Evolutionary conservation across 1,284 basidiomycete species (phyloP), one percentile per base, ranked within the genome.

Genomic region (Ceratobasidium sp.): DNA sequence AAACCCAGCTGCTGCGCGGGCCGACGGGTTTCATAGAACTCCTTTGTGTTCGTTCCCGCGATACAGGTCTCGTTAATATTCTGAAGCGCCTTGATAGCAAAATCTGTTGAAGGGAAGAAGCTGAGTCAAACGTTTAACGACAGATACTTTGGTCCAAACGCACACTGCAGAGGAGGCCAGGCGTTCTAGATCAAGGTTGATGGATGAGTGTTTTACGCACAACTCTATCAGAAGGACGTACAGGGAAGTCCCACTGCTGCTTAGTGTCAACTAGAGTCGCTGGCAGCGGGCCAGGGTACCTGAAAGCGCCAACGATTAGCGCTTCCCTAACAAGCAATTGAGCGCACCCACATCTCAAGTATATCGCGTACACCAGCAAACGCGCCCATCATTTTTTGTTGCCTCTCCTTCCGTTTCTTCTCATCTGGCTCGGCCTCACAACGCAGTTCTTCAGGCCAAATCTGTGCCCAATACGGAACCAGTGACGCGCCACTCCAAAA

Each of bases 281-380:
- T 0, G 90, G 95, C 84, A 89, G 88, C 0, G 93, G 93, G 26
- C 96, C 96, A 80, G 96, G 95, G 83, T 95, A 97, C 69, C 91
- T 90, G 13, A 46, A 46, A 46, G 44, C 44, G 44, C 44, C 44
- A 7, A 46, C 44, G 13, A 54, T 54, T 20, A 54, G 52, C 9
- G 5, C 6, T 23, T 12, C 17, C n/a, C 52, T 20, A 46, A 12
- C n/a, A 20, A 54, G n/a, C 5, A 20, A 23, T 20, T 5, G n/a
- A 20, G n/a, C 6, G 17, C 52, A 54, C 59, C 40, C 59, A 62
- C 59, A 20, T 38, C 38, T 62, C 9, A 62, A 97, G 83, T 2
- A 95, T n/a, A n/a, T n/a, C n/a, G n/a, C n/a, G n/a, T n/a, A n/a
- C n/a, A n/a, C n/a, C n/a, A n/a, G n/a, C n/a, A n/a, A n/a, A n/a